Conservation (phyloP, 129 eudicot genomes). For the Heracleum sosnowskyi region DNA sequence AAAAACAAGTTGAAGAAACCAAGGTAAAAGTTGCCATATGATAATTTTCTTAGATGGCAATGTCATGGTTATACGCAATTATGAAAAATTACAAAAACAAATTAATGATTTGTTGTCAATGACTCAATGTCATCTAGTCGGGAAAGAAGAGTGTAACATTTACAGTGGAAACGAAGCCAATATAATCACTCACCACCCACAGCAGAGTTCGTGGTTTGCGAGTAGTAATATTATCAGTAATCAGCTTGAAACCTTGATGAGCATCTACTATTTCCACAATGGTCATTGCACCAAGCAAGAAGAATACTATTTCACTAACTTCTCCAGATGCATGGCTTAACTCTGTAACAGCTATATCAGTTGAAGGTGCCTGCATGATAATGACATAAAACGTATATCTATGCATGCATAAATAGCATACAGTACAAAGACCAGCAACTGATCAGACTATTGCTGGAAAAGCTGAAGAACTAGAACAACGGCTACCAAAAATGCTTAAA, state of each 20-base stretch:
- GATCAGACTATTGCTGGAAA: not conserved
- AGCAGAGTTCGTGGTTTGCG: constrained; percentile 94
- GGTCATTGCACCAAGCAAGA: constrained; percentile 99
- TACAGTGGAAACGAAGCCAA: not conserved
- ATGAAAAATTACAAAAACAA: not conserved
- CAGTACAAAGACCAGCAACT: not conserved
- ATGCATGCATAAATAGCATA: not conserved
- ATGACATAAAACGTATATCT: not conserved
- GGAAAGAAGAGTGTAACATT: not conserved
- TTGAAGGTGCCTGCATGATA: constrained; percentile 82
- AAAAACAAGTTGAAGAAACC: not conserved
- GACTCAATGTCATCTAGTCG: not conserved
- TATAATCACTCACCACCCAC: constrained; percentile 85
- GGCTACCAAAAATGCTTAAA: not conserved
- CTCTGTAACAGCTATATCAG: constrained; percentile 86
- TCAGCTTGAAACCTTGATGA: constrained; percentile 97
- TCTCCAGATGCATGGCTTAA: constrained; percentile 93
- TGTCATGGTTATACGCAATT: not conserved
- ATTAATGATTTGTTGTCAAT: not conserved
- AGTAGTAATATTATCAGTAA: constrained; percentile 93
- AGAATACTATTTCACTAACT: constrained; percentile 96
- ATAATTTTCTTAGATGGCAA: not conserved
- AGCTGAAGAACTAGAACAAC: not conserved
- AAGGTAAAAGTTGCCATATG: not conserved
- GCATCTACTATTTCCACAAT: constrained; percentile 98